Evolutionary conservation across 2,329 filamentous ascomycete species (phyloP), one percentile per base, ranked within the genome.

Genomic region (Westerdykella ornata): DNA sequence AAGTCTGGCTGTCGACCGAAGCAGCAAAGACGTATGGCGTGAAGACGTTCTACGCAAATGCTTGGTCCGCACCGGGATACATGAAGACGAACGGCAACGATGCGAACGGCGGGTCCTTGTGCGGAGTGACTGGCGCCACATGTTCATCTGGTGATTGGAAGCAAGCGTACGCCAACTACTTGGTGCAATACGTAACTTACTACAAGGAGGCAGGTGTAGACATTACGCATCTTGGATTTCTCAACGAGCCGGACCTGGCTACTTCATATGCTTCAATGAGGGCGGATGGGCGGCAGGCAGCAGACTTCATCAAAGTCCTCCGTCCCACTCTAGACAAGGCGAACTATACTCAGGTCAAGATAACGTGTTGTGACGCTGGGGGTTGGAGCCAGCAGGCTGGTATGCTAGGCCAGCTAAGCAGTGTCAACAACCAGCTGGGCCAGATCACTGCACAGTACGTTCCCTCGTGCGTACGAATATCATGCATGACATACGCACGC

Each of bases 1-100:
- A 78, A 57, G 63, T 79, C 9, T 77, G 69, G 66, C 64, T 79
- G 18, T 68, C 68, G 3, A 66, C 76, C 49, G 65, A 76, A 54
- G 75, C 75, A 5, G 53, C 60, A 6, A 54, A 55, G 28, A 57
- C 49, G 4, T 68, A 70, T 40, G 68, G 69, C 3, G 61, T 73
- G 4, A 74, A 56, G 30, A 68, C 58, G 2, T 62, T 74, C 34
- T 72, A 74, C 45, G 69, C 69, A 3, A 68, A 76, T 52, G 71
- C 72, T 1, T 76, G 72, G 72, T 68, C 63, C 32, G 72, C 72
- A 1, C 72, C 71, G 1, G 70, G 69, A 0, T 75, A 68, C 51
- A 75, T 76, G 72, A 74, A 75, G 57, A 74, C 68, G 2, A 74
- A 73, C 44, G 57, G 58, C 13, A 65, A 68, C 41, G 67, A 74